Percentiles rank a stretch among this genome's conserved stretches.
Evolutionary conservation across 805 yeast genomes (phyloP).

Genomic region (Nakazawaea ernobii): DNA sequence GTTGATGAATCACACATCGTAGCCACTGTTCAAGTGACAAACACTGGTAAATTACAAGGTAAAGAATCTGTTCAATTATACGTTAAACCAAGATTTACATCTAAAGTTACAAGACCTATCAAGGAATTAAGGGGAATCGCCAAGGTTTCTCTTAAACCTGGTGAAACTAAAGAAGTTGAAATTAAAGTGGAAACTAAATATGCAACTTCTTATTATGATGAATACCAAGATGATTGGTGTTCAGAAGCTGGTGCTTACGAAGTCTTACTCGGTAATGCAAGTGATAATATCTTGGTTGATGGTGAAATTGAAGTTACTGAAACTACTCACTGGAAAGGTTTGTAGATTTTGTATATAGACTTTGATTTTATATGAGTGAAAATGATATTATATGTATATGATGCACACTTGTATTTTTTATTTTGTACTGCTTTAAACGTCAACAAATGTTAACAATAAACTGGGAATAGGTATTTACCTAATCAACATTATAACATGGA

Average conservation of each 20-base stretch:
- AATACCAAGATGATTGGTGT: conserved; percentile 39
- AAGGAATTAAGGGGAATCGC: conserved; percentile 51
- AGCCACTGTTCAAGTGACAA: conserved; percentile 33
- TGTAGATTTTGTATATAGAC: conserved; percentile 6
- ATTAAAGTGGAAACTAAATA: conserved; percentile 34
- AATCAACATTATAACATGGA: no score
- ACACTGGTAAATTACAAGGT: conserved; percentile 40
- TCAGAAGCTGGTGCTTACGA: conserved; percentile 42
- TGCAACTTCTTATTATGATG: conserved; percentile 46
- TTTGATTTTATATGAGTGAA: no score
- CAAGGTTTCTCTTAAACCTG: conserved; percentile 38
- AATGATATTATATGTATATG: no score
- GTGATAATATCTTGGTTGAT: conserved; percentile 12
- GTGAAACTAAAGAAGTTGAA: conserved; percentile 31
- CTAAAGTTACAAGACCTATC: conserved; percentile 38
- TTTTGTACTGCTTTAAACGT: no score
- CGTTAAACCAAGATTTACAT: conserved; percentile 27
- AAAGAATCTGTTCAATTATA: conserved; percentile 48
- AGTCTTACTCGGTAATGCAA: conserved; percentile 34
- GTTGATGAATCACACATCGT: conserved; percentile 22
- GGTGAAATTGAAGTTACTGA: conserved; percentile 14
- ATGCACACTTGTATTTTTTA: no score
- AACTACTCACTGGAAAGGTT: conserved; percentile 20
- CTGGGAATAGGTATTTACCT: no score
- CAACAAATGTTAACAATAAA: no score